Evolutionary conservation across 345 rosid genomes (phyloP), one percentile per base, ranked within the genome.

Genomic region (Citrus unshiu): DNA sequence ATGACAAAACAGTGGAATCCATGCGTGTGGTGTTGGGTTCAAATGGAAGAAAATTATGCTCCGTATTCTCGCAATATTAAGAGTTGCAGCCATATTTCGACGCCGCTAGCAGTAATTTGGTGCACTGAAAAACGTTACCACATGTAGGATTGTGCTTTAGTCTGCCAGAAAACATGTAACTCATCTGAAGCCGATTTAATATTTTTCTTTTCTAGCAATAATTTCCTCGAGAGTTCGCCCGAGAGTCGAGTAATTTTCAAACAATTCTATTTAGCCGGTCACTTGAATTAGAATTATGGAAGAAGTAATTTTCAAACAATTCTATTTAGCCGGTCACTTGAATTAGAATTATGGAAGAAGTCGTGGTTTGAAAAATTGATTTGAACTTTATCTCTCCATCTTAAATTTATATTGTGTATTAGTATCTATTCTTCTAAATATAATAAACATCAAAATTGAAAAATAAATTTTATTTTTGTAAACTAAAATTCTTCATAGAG

Each of bases 1-100:
- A 77, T 85, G 85, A 73, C 84, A 83, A 63, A 72, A 76, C 74
- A 49, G 14, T 73, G 37, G 61, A 37, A 72, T 72, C 72, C n/a
- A 34, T 37, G 64, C 95, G 90, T 7, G 97, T 90, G 46, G 93
- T 81, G 69, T 93, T 95, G 0, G 93, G 94, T 72, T 93, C 95
- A 35, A 89, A 86, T 78, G 87, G 97, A 30, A 93, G 93, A 82
- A 93, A 93, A 71, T 88, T 90, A 72, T 91, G 95, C 74, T 89
- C 94, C 94, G 89, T 91, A 74, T 90, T 89, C 78, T 90, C 94
- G 68, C 93, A 65, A 93, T 88, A 84, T 91, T 95, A 72, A 91
- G 88, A 77, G 91, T 91, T 56, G 95, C 93, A 60, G 94, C 94
- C 94, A 92, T 92, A 78, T 90, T 92, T 78, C 91, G 92, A 78